phyloP scores from a whole-genome alignment of 805 yeast species.

The Saturnispora saitoi region DNA sequence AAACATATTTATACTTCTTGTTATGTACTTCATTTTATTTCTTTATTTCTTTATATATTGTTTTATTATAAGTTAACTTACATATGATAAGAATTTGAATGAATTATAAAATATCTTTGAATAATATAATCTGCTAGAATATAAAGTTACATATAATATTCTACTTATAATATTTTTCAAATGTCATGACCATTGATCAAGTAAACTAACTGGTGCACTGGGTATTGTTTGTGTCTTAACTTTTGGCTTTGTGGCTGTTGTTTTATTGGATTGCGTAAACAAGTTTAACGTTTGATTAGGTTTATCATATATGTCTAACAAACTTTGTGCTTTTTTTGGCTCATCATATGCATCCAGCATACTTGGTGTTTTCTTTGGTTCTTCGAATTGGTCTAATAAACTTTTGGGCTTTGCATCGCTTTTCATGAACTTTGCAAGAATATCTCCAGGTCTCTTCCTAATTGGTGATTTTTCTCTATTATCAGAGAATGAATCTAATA shows the following conservation, averaged over 20 bases:
- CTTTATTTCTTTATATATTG: background rate
- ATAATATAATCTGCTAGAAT: background rate
- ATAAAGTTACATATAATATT: too few relatives aligned
- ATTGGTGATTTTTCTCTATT: background rate
- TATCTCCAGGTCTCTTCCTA: constrained; percentile 13
- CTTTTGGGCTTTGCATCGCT: background rate
- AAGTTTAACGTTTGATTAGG: background rate
- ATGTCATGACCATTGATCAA: constrained; percentile 7
- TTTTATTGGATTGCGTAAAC: background rate
- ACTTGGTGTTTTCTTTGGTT: background rate
- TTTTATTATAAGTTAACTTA: background rate
- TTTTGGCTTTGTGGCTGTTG: background rate
- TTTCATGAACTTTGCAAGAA: constrained; percentile 12
- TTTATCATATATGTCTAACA: background rate
- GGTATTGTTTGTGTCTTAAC: background rate
- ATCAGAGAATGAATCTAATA: constrained; percentile 2
- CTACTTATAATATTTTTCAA: background rate
- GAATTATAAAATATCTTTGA: background rate
- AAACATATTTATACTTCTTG: background rate
- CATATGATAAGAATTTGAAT: background rate
- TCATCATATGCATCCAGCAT: background rate
- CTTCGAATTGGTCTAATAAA: constrained; percentile 3
- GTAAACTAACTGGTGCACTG: constrained; percentile 2
- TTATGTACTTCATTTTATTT: background rate
- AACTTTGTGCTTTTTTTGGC: background rate